Percentiles rank a stretch among this genome's conserved stretches.
These are phyloP conservation scores for Phytophthora fragariae DNA, from an alignment of 352 stramenopile genomes.

Conservation along the genomic window DNA sequence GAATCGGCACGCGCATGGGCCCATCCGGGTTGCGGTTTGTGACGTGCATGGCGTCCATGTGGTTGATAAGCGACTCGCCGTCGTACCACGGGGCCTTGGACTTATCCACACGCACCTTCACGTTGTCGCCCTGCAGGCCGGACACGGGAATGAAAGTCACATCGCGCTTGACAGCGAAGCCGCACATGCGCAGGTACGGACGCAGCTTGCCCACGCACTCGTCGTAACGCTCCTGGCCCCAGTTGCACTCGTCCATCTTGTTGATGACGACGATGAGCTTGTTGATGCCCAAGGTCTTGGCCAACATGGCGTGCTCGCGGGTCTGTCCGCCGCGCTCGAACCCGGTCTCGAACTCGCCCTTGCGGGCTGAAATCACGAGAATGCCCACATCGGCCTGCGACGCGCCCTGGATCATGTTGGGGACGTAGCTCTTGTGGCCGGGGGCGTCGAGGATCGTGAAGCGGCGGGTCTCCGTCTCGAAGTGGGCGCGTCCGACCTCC, in stretches of 20 bases:
- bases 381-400: conserved; percentile 98
- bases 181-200: conserved; percentile 94
- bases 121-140: conserved; percentile 95
- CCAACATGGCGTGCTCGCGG: conserved; percentile 98
- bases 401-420: conserved; percentile 98
- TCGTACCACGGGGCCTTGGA: conserved; percentile 94
- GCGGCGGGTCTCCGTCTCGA: conserved; percentile 95
- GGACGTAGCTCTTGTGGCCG: conserved; percentile 99
- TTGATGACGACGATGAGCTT: conserved; percentile 99
- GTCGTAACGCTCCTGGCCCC: conserved; percentile 92
- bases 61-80: conserved; percentile 93
- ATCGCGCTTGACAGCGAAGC: conserved; percentile 98
- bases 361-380: conserved; percentile 96
- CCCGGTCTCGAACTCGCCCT: conserved; percentile 99
- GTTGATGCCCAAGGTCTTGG: conserved; percentile 98
- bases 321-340: conserved; percentile 99
- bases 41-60: conserved; percentile 95
- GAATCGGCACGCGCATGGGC: conserved; percentile 95
- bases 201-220: conserved; percentile 96
- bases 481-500: conserved; percentile 95
- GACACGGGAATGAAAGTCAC: conserved; percentile 98
- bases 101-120: conserved; percentile 92
- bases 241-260: conserved; percentile 99
- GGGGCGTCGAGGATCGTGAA: conserved; percentile 99
- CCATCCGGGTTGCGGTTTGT: conserved; percentile 89